Conservation (phyloP, 108 stramenopile genomes). For the Phaeodactylum tricornutum region DNA sequence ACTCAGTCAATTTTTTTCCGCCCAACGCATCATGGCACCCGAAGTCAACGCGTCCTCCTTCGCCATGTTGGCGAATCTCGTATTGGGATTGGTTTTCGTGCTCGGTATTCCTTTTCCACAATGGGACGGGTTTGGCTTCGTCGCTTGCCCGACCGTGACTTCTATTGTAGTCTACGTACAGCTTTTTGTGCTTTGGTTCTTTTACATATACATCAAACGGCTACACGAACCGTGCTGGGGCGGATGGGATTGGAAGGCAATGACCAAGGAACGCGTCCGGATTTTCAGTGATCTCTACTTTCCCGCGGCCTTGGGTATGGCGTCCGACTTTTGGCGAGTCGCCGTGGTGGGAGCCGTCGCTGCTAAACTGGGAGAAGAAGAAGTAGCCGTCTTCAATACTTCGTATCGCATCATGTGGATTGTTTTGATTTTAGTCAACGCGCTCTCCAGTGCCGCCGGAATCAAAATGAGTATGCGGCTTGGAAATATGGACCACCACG, state of each 20-base stretch:
- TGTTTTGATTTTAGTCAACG: constrained; percentile 50
- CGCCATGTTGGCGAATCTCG: constrained; percentile 53
- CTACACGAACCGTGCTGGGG: constrained; percentile 42
- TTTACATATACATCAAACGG: constrained; percentile 31
- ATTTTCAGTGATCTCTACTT: constrained; percentile 60
- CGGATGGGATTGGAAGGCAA: constrained; percentile 29
- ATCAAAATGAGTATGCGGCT: constrained; percentile 39
- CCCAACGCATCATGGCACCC: constrained; percentile 70
- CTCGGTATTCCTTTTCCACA: constrained; percentile 55
- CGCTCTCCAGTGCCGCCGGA: constrained; percentile 39
- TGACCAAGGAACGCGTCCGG: constrained; percentile 44
- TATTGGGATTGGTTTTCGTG: constrained; percentile 61
- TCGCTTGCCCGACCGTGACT: constrained; percentile 74
- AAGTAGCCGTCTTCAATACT: constrained; percentile 80
- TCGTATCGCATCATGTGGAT: constrained; percentile 87
- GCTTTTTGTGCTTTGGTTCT: constrained; percentile 22
- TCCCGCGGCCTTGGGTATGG: constrained; percentile 52
- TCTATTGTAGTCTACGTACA: constrained; percentile 46
- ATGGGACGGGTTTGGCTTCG: constrained; percentile 65
- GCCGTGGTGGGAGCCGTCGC: constrained; percentile 65
- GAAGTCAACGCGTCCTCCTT: constrained; percentile 41
- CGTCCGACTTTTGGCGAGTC: constrained; percentile 80
- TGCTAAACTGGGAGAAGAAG: constrained; percentile 49
- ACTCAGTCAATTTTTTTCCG: constrained; percentile 65
- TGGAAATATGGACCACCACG: constrained; percentile 35